These are phyloP conservation scores for Lagerstroemia speciosa DNA, from an alignment of 345 rosid species.

Conservation along the genomic window DNA sequence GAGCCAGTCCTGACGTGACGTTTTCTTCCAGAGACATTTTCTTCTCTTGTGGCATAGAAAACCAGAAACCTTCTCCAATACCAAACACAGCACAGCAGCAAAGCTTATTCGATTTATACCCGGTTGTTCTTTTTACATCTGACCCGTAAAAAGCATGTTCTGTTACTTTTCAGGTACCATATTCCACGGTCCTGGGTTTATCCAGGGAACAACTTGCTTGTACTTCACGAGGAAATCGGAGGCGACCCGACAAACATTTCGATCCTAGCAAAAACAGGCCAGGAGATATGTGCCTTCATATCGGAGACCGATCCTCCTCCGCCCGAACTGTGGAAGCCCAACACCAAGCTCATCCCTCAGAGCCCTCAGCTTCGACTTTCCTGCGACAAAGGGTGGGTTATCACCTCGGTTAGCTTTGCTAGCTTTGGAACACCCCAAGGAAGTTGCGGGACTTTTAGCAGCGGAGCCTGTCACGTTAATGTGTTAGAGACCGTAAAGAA, in stretches of 20 bases:
- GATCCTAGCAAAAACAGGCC: slow-evolving; percentile 30
- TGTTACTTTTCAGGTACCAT: slow-evolving; percentile 33
- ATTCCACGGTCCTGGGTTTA: slow-evolving; percentile 49
- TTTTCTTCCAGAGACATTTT: too few relatives aligned
- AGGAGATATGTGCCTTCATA: slow-evolving; percentile 40
- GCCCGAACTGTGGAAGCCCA: slow-evolving; percentile 38
- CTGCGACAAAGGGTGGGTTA: slow-evolving; percentile 55
- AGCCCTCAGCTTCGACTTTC: slow-evolving; percentile 36
- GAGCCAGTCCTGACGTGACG: too few relatives aligned
- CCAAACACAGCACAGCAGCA: neutral
- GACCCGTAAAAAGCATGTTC: neutral
- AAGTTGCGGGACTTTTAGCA: slow-evolving; percentile 33
- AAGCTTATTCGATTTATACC: neutral
- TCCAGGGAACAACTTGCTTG: slow-evolving; percentile 42
- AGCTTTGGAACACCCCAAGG: slow-evolving; percentile 56
- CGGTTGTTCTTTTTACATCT: neutral
- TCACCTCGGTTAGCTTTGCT: slow-evolving; percentile 40
- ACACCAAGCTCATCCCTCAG: slow-evolving; percentile 16
- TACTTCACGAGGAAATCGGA: slow-evolving; percentile 54
- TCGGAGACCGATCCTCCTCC: slow-evolving; percentile 48
- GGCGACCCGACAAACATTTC: slow-evolving; percentile 52
- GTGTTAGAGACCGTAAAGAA: slow-evolving; percentile 21
- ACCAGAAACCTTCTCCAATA: neutral
- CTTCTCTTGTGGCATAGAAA: too few relatives aligned
- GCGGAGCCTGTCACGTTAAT: slow-evolving; percentile 38